phyloP scores from a whole-genome alignment of 805 yeast species.

The Candida germanica region DNA sequence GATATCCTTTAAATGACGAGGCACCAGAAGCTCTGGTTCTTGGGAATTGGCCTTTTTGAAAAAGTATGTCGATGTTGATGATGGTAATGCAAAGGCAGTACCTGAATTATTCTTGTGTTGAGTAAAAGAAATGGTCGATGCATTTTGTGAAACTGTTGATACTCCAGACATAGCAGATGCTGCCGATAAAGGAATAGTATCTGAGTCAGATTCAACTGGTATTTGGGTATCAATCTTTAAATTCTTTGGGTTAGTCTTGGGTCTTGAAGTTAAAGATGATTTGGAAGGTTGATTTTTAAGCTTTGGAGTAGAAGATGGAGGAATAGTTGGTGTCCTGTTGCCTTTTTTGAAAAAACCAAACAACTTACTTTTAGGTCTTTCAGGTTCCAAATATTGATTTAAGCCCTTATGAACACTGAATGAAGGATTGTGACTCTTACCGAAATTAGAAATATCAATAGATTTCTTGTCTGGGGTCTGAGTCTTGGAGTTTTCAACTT shows the following conservation, averaged over 20 bases:
- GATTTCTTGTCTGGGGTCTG: constrained; percentile 29
- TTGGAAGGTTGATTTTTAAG: background rate
- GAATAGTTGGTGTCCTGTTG: constrained; percentile 3
- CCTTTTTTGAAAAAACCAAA: constrained; percentile 32
- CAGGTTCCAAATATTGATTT: constrained; percentile 8
- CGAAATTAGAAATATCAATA: constrained; percentile 39
- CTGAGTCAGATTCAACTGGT: constrained; percentile 12
- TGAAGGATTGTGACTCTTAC: constrained; percentile 36
- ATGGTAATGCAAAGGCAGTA: constrained; percentile 44
- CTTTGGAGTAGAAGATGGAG: constrained; percentile 1
- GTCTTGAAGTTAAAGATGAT: background rate
- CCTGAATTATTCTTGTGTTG: constrained; percentile 14
- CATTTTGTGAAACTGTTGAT: constrained; percentile 13
- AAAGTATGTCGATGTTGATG: constrained; percentile 39
- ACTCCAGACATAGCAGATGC: constrained; percentile 13
- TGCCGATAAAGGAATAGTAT: constrained; percentile 16
- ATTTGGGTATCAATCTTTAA: constrained; percentile 13
- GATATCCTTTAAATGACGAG: constrained; percentile 32
- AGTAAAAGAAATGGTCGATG: constrained; percentile 7
- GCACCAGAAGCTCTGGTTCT: constrained; percentile 23
- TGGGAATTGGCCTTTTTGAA: constrained; percentile 24
- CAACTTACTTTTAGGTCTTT: constrained; percentile 27
- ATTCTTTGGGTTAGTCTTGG: constrained; percentile 9
- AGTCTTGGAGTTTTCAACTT: constrained; percentile 3
- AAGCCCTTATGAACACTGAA: constrained; percentile 20